Evolutionary conservation across 495 filamentous ascomycete species (phyloP), one percentile per base, ranked within the genome.

Genomic region (Endocarpon pusillum): DNA sequence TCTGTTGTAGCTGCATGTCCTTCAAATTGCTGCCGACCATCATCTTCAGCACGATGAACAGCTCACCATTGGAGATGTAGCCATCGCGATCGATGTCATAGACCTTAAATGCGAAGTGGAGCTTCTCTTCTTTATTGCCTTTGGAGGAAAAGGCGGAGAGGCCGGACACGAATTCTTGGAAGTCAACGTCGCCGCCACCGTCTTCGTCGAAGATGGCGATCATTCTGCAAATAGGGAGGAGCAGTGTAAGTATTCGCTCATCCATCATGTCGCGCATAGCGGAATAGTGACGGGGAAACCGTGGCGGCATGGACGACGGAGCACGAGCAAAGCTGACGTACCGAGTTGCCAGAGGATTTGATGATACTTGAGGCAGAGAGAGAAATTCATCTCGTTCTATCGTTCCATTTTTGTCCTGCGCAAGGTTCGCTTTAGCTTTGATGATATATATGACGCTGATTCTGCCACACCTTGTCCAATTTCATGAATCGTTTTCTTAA

Each of bases 11-110:
- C 59, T 99, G 89, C 59, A 92, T 78, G 52, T 99, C 91, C 70
- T 99, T 99, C 49, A 99, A 60, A 59, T 99, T 99, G 61, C 84
- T 94, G 29, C 89, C 89, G 41, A 99, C 89, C 89, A 99, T 99
- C 89, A 99, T 99, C 75, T 99, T 99, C 42, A 99, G 65, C 48
- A 99, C 89, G 50, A 99, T 94, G 55, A 96, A 99, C 27, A 99
- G 66, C 63, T 99, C 89, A 40, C 89, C 89, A 58, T 99, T 99
- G 61, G 81, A 89, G 46, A 99, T 99, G 57, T 81, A 99, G 3
- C 91, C 89, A 60, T 99, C 89, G 19, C 89, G 78, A 61, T 99
- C 89, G 44, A 99, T 96, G 54, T 99, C 89, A 63, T 99, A 99
- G 31, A 99, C 89, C 57, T 94, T 91, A 71, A 99, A 99, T 28